Conservation (phyloP, 192 early-diverging fungal genomes). For the Rhizoclosmatium globosum region DNA sequence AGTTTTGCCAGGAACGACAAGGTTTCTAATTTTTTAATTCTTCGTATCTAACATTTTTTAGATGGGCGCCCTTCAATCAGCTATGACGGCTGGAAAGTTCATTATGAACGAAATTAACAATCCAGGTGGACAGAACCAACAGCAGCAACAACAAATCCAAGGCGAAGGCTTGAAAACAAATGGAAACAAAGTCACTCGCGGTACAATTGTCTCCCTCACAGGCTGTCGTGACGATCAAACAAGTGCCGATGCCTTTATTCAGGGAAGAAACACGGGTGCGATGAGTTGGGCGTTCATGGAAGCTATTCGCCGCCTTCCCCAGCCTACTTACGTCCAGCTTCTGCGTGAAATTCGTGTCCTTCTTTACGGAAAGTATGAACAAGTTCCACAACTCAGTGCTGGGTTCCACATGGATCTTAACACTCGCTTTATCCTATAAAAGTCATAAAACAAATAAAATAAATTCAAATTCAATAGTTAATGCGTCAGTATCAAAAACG, state of each 20-base stretch:
- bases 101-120: slow-evolving; percentile 34
- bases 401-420: not conserved
- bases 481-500: no score
- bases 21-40: not conserved
- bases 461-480: no score
- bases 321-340: slow-evolving; percentile 46
- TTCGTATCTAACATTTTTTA: slow-evolving; percentile 24
- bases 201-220: not conserved
- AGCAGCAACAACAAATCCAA: slow-evolving; percentile 27
- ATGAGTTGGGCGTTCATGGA: slow-evolving; percentile 56
- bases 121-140: slow-evolving; percentile 18
- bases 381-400: not conserved
- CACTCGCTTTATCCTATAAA: not conserved
- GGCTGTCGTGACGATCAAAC: slow-evolving; percentile 38
- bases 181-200: slow-evolving; percentile 27
- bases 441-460: no score
- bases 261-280: slow-evolving; percentile 44
- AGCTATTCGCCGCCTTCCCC: not conserved
- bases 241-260: slow-evolving; percentile 59
- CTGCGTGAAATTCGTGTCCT: slow-evolving; percentile 33
- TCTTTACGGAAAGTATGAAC: not conserved
- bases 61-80: slow-evolving; percentile 9
- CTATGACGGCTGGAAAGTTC: slow-evolving; percentile 10
- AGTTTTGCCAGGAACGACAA: slow-evolving; percentile 34
- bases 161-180: slow-evolving; percentile 13